phyloP scores from a whole-genome alignment of 2,329 filamentous ascomycete genomes.

The Fusarium tanahbumbuense region DNA sequence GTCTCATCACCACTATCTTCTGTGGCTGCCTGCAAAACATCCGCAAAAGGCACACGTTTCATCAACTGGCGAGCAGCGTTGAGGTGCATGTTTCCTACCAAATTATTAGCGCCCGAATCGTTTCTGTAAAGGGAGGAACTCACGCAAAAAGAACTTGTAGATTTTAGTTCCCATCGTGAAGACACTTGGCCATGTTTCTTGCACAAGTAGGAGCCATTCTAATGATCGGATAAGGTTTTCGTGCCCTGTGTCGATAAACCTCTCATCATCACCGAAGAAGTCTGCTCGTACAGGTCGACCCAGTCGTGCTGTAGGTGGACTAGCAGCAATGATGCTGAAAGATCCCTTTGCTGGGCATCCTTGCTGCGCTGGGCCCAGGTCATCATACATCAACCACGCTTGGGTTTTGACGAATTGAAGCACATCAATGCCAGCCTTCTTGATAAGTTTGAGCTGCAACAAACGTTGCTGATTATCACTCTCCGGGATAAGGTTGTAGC shows the following conservation, averaged over 20 bases:
- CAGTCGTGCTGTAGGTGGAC: slow-evolving; percentile 49
- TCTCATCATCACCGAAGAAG: slow-evolving; percentile 74
- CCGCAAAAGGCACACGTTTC: slow-evolving; percentile 62
- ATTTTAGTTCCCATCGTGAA: slow-evolving; percentile 76
- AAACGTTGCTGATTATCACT: slow-evolving; percentile 72
- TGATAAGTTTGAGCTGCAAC: slow-evolving; percentile 78
- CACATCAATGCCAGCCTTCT: slow-evolving; percentile 77
- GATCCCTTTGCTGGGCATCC: slow-evolving; percentile 56
- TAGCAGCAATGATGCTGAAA: slow-evolving; percentile 64
- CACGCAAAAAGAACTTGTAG: slow-evolving; percentile 88
- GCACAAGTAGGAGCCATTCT: slow-evolving; percentile 85
- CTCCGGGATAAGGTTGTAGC: slow-evolving; percentile 80
- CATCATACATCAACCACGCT: slow-evolving; percentile 63
- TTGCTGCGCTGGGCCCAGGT: slow-evolving; percentile 52
- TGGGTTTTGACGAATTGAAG: slow-evolving; percentile 79
- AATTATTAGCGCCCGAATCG: slow-evolving; percentile 15
- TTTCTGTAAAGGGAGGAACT: slow-evolving; percentile 53
- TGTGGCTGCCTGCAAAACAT: slow-evolving; percentile 59
- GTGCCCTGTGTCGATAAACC: slow-evolving; percentile 69
- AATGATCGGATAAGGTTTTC: slow-evolving; percentile 79
- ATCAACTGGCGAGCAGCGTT: slow-evolving; percentile 66
- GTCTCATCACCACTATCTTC: slow-evolving; percentile 54
- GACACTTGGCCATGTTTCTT: slow-evolving; percentile 77
- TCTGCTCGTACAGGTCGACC: slow-evolving; percentile 75
- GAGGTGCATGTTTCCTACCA: slow-evolving; percentile 61